Evolutionary conservation across 2,329 filamentous ascomycete species (phyloP).

Genomic region (Drechslerella coelobrocha): DNA sequence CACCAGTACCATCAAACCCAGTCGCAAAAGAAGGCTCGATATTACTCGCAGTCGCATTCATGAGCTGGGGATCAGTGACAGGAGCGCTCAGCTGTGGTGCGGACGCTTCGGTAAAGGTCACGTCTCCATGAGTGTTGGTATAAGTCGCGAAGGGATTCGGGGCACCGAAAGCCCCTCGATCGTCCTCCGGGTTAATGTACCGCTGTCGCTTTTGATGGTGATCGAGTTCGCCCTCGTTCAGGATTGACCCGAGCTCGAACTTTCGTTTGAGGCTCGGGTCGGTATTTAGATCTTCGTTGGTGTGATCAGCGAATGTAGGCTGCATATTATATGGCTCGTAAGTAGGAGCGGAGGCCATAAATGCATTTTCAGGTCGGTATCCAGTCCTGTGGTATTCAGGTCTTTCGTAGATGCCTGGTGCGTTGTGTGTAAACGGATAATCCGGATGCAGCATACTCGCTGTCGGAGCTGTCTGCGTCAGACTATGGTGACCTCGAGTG

Average conservation of each 20-base stretch:
- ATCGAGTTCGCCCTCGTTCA: constrained; percentile 45
- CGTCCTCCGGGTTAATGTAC: constrained; percentile 34
- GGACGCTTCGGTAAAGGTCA: constrained; percentile 45
- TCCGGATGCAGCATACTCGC: constrained; percentile 28
- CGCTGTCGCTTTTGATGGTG: constrained; percentile 38
- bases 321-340: constrained; percentile 43
- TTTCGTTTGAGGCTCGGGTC: constrained; percentile 45
- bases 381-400: constrained; percentile 44
- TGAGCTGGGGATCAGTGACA: constrained; percentile 43
- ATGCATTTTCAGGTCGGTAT: constrained; percentile 38
- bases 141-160: constrained; percentile 37
- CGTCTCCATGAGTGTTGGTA: constrained; percentile 37
- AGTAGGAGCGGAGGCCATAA: constrained; percentile 23
- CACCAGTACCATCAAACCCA: constrained; percentile 24
- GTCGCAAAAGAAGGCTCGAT: constrained; percentile 44
- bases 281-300: constrained; percentile 39
- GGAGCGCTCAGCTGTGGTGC: constrained; percentile 32
- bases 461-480: constrained; percentile 7
- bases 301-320: constrained; percentile 23
- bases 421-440: constrained; percentile 36
- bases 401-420: constrained; percentile 41
- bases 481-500: constrained; percentile 22
- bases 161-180: constrained; percentile 3
- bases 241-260: constrained; percentile 36
- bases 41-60: constrained; percentile 14